These are phyloP conservation scores for Isoetes taiwanensis DNA, from an alignment of 75 land plant species.

Conservation along the genomic window DNA sequence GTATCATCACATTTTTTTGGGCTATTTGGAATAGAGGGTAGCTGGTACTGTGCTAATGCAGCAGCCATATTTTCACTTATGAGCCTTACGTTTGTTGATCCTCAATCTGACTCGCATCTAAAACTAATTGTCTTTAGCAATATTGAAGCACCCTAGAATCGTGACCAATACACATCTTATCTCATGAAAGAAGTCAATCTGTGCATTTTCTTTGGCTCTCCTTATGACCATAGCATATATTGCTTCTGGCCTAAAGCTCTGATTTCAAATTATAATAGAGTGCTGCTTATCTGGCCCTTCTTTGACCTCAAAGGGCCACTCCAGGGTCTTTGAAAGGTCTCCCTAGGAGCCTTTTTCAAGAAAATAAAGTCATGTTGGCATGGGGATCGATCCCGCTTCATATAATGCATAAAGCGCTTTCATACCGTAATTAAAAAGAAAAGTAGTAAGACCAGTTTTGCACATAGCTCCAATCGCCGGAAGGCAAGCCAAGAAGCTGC, in stretches of 20 bases:
- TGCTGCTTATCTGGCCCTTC: too few species aligned
- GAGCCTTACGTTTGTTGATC: neutral
- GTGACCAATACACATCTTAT: neutral
- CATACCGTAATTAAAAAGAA: too few species aligned
- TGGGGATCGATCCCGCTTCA: too few species aligned
- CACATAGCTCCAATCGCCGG: too few species aligned
- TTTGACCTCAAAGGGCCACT: too few species aligned
- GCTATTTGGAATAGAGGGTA: neutral
- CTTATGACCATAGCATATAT: neutral
- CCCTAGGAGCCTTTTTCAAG: too few species aligned
- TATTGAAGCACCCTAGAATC: slow-evolving; percentile 5
- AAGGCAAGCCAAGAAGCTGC: too few species aligned
- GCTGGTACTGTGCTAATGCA: neutral
- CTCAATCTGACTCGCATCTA: slow-evolving; percentile 2
- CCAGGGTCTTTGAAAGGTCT: too few species aligned
- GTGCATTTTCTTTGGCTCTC: neutral
- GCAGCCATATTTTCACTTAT: neutral
- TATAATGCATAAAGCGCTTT: too few species aligned
- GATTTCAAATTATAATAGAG: too few species aligned
- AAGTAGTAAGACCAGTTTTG: too few species aligned
- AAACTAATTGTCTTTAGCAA: neutral
- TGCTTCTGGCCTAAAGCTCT: neutral
- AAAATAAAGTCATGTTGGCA: too few species aligned
- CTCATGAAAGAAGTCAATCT: neutral
- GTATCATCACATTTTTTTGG: slow-evolving; percentile 9